A percentile compares a stretch with the other conserved stretches of the same genome.
phyloP scores from a whole-genome alignment of 2,329 filamentous ascomycete genomes.

The Trichoderma harzianum region DNA sequence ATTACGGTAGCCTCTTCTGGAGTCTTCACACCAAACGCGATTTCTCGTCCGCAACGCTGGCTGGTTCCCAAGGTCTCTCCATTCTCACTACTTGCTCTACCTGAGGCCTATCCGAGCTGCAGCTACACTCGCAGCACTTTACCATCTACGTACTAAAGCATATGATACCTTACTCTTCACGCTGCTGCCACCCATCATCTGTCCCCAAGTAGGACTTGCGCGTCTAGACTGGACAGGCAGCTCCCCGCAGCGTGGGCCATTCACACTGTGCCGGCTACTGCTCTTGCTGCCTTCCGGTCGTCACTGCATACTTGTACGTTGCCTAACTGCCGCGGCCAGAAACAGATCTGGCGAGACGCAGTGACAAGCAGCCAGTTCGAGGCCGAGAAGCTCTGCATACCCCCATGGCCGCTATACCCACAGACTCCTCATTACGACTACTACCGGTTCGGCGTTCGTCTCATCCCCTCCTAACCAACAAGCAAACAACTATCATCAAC shows the following conservation, averaged over 20 bases:
- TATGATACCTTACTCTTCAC: conserved; percentile 10
- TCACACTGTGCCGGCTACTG: background rate
- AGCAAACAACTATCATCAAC: background rate
- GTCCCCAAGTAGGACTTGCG: conserved; percentile 1
- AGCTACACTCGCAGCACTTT: background rate
- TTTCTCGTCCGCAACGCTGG: background rate
- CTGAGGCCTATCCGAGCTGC: conserved; percentile 2
- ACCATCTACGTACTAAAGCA: conserved; percentile 12
- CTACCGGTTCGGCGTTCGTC: background rate
- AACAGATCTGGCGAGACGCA: conserved; percentile 7
- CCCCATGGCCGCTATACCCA: background rate
- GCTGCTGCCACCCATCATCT: conserved; percentile 9
- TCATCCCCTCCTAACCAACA: background rate
- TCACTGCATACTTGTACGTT: conserved; percentile 8
- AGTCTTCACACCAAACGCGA: background rate
- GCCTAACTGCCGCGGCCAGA: background rate
- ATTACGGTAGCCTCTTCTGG: conserved; percentile 1
- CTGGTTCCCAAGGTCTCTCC: background rate
- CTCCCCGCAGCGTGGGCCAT: conserved; percentile 18
- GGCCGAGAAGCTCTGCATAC: background rate
- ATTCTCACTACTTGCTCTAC: background rate
- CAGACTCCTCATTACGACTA: conserved; percentile 6
- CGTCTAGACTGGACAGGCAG: conserved; percentile 12
- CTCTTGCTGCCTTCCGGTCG: background rate
- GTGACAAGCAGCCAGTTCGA: background rate